These are phyloP conservation scores for Ceratobasidium sp. DNA, from an alignment of 1,284 basidiomycete species.

Conservation along the genomic window DNA sequence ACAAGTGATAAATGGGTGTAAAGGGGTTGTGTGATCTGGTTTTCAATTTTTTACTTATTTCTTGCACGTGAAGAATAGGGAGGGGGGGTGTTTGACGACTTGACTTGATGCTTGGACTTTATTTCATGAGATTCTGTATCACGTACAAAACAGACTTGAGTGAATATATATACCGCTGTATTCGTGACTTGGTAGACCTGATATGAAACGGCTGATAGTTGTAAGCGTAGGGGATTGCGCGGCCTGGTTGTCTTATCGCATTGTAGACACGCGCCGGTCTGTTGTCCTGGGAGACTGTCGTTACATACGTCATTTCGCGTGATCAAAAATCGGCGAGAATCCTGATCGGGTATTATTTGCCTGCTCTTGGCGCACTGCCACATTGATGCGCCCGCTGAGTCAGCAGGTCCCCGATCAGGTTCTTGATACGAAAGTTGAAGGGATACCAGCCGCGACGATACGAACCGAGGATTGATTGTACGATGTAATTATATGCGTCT, in stretches of 20 bases:
- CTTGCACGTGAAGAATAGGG: not conserved
- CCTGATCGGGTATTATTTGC: not conserved
- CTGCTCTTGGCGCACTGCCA: not conserved
- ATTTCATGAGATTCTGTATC: too few relatives aligned
- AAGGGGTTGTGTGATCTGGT: not conserved
- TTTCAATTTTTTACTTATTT: not conserved
- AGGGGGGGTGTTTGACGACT: too few relatives aligned
- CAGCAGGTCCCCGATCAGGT: slow-evolving; percentile 17
- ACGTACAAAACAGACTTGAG: too few relatives aligned
- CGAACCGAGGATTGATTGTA: too few relatives aligned
- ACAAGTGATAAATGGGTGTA: not conserved
- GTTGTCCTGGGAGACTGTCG: not conserved
- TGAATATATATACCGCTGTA: too few relatives aligned
- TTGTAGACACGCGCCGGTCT: not conserved
- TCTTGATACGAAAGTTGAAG: too few relatives aligned
- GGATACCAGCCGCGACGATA: too few relatives aligned
- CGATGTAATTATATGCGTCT: too few relatives aligned
- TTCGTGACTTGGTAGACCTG: too few relatives aligned
- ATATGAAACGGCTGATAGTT: too few relatives aligned
- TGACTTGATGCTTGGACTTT: too few relatives aligned
- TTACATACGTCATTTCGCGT: not conserved
- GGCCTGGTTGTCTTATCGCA: not conserved
- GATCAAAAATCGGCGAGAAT: not conserved
- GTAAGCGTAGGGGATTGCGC: too few relatives aligned
- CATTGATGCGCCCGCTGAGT: slow-evolving; percentile 22